Base-by-base conservation (phyloP, 2,329 filamentous ascomycete species). In the Arthroderma sp. region DNA sequence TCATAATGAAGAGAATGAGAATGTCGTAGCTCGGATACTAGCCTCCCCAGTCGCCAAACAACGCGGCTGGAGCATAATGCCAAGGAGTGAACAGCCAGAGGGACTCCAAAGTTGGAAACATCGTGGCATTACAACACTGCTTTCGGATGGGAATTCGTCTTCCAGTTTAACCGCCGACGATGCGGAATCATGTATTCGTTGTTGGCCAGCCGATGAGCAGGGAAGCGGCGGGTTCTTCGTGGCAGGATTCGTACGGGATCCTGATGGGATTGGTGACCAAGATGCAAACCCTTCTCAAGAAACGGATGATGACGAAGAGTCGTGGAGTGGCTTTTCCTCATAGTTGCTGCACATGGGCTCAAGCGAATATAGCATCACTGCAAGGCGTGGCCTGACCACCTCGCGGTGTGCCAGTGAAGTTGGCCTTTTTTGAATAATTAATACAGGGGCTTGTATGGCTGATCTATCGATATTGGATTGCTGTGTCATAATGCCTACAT, bases 191-290 rank as follows among this genome's bases (percentile, higher is more conserved):
- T 94, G 87, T 57, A 82, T 95, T 45, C 72, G 89, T 47, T 85
- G 86, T 30, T 81, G 83, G 61, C 84, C 88, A 54, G 83, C 78
- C 28, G 86, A 89, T 53, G 80, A 80, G 6, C 77, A 83, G 50
- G 86, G 87, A 0, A 84, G 88, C 1, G 94, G 95, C 76, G 89
- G 91, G 0, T 96, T 98, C 64, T 98, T 98, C 55, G 84, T 95
- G 15, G 86, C 79, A n/a, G 86, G 75, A 0, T 94, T 98, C 63
- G 74, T 86, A 3, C 71, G 84, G 43, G 75, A 82, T 61, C 46
- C 56, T 59, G 51, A 65, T 63, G 11, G 64, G 61, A 61, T 64
- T 62, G 1, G 51, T 47, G 44, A 48, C 55, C 1, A 29, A 9
- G 42, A 39, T 10, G 44, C 29, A 29, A 33, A 46, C 34, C 1